These are phyloP conservation scores for Fusarium austroafricanum DNA, from an alignment of 2,329 filamentous ascomycete genomes.

Conservation along the genomic window DNA sequence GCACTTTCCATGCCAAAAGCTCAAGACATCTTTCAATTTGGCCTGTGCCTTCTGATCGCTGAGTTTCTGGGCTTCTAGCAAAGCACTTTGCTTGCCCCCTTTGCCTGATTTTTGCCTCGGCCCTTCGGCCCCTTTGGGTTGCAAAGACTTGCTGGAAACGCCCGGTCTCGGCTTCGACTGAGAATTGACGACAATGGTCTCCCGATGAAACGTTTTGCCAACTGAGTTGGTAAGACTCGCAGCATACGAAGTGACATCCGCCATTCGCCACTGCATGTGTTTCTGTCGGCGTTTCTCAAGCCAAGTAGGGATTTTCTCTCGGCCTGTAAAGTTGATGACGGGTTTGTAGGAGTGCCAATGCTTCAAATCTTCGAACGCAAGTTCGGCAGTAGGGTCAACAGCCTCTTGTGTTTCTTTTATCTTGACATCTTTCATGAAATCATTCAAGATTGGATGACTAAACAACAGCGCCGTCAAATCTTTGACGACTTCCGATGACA, in stretches of 20 bases:
- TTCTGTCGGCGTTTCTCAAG: constrained; percentile 65
- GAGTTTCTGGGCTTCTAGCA: constrained; percentile 49
- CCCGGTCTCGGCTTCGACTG: neutral
- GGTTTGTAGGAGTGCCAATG: constrained; percentile 74
- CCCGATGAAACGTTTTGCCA: constrained; percentile 72
- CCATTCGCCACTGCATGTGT: constrained; percentile 61
- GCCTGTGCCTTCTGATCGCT: constrained; percentile 50
- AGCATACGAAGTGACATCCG: constrained; percentile 75
- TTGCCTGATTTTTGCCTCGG: constrained; percentile 41
- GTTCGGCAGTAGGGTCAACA: constrained; percentile 42
- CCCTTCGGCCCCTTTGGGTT: constrained; percentile 18
- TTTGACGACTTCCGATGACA: neutral
- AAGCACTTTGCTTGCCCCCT: constrained; percentile 54
- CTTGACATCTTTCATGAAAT: constrained; percentile 57
- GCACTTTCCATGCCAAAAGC: constrained; percentile 59
- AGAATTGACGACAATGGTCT: constrained; percentile 66
- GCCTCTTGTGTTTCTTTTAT: constrained; percentile 50
- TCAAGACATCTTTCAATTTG: constrained; percentile 49
- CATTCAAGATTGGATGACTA: constrained; percentile 59
- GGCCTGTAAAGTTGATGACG: constrained; percentile 56
- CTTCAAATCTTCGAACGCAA: constrained; percentile 59
- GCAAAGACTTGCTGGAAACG: constrained; percentile 1
- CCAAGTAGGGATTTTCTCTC: constrained; percentile 38
- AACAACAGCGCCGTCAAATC: constrained; percentile 57
- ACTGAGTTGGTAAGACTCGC: constrained; percentile 74